phyloP scores from a whole-genome alignment of 208 protist genomes.

The Endotrypanum monterogeii region DNA sequence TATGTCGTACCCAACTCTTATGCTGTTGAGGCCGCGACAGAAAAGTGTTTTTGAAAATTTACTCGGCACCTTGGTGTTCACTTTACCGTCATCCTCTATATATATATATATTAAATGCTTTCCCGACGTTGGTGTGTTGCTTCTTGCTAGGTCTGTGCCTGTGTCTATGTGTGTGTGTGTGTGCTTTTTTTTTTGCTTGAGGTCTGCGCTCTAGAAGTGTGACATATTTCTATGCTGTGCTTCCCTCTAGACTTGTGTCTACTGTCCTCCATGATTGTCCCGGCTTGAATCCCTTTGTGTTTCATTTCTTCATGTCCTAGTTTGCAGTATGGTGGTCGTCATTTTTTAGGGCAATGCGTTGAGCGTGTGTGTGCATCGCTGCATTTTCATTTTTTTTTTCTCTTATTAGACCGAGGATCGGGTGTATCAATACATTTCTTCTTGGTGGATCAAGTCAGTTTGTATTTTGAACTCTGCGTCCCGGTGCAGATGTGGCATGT shows the following conservation, averaged over 20 bases:
- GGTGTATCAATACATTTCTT: not conserved
- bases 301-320: slow-evolving; percentile 10
- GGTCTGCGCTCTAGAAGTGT: not conserved
- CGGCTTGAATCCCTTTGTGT: not conserved
- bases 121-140: not conserved
- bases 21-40: slow-evolving; percentile 3
- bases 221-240: not conserved
- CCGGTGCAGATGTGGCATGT: not conserved
- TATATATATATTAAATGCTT: slow-evolving; percentile 21
- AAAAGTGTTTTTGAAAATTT: slow-evolving; percentile 13
- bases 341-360: not conserved
- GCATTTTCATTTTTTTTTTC: not conserved
- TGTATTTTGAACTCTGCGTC: not conserved
- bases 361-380: not conserved
- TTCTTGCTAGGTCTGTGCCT: not conserved
- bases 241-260: not conserved
- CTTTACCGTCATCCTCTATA: slow-evolving; percentile 5
- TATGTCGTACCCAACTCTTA: not conserved
- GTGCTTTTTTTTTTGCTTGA: not conserved
- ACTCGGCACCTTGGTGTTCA: slow-evolving; percentile 1
- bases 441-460: not conserved
- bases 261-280: slow-evolving; percentile 7
- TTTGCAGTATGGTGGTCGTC: not conserved
- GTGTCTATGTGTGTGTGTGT: not conserved
- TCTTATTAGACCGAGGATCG: not conserved